Conservation (phyloP, 2,329 filamentous ascomycete genomes). For the Trichoderma hamatum region DNA sequence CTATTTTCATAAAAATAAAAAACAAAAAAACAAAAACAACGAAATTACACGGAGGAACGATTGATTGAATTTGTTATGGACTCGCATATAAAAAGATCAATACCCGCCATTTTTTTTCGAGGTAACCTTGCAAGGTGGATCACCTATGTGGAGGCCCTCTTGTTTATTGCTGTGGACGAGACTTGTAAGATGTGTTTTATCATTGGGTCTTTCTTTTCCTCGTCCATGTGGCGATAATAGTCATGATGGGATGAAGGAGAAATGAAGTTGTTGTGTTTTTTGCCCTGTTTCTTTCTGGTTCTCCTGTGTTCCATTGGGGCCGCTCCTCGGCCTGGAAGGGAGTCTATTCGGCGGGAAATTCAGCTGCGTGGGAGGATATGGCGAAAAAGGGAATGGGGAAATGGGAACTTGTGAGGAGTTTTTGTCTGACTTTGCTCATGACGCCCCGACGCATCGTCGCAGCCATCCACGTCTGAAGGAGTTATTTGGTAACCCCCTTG, state of each 20-base stretch:
- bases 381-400: neutral
- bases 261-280: neutral
- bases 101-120: conserved; percentile 17
- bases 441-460: neutral
- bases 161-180: conserved; percentile 20
- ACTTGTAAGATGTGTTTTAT: conserved; percentile 20
- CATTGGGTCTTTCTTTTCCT: conserved; percentile 4
- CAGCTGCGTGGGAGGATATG: neutral
- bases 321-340: neutral
- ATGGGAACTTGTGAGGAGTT: neutral
- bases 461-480: conserved; percentile 3
- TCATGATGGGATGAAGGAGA: conserved; percentile 10
- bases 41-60: conserved; percentile 15
- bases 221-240: neutral
- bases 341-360: conserved; percentile 14
- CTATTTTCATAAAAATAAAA: neutral
- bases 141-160: neutral
- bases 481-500: neutral
- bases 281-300: neutral
- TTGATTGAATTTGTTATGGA: conserved; percentile 23
- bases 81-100: conserved; percentile 24
- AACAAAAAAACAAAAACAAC: neutral
- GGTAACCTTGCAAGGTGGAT: neutral
- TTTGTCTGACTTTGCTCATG: neutral
- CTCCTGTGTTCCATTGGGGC: neutral